Base-by-base conservation (phyloP, 2,329 filamentous ascomycete species). In the Cladophialophora exuberans region DNA sequence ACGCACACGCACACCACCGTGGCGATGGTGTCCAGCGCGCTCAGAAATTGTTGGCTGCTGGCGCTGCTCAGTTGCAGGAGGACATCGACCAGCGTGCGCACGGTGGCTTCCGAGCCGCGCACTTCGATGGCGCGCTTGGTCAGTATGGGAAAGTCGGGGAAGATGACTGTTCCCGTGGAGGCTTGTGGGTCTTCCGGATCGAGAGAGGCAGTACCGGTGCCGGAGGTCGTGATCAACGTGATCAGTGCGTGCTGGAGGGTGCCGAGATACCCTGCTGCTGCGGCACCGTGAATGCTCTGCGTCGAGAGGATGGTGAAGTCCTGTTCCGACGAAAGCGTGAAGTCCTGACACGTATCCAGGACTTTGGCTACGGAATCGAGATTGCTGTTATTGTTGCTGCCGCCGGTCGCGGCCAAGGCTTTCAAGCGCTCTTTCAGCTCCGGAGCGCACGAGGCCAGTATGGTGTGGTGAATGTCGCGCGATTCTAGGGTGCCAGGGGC, bases 401-500 rank as follows among this genome's bases (percentile, higher is more conserved):
- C n/a, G n/a, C n/a, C n/a, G n/a, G n/a, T n/a, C n/a, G 43, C 13
- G 17, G 54, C 43, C 3, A 20, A n/a, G 22, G 48, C 20, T 18
- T 47, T 26, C 28, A 61, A 44, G 26, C 26, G 44, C 17, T 45
- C 38, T 22, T 38, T 26, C 9, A 61, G 49, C 10, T 35, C 25
- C 6, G 55, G 39, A 22, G 48, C 58, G 75, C 73, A 76, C 57
- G 84, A 83, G 7, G 75, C 77, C 7, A 86, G 66, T 39, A 87
- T 81, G 0, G 81, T 82, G 28, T 74, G 74, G 63, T 86, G 83
- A 71, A 85, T 85, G 15, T 79, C 77, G 62, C 80, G 77, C 18
- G 81, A 82, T 52, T 86, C 83, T 39, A 79, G 76, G 2, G 81
- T 83, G 49, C 79, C 82, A 2, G 81, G 82, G 17, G 82, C 79